Percentiles rank a stretch among this genome's conserved stretches.
These are phyloP conservation scores for Annulohypoxylon nitens DNA, from an alignment of 495 filamentous ascomycete genomes.

Conservation along the genomic window DNA sequence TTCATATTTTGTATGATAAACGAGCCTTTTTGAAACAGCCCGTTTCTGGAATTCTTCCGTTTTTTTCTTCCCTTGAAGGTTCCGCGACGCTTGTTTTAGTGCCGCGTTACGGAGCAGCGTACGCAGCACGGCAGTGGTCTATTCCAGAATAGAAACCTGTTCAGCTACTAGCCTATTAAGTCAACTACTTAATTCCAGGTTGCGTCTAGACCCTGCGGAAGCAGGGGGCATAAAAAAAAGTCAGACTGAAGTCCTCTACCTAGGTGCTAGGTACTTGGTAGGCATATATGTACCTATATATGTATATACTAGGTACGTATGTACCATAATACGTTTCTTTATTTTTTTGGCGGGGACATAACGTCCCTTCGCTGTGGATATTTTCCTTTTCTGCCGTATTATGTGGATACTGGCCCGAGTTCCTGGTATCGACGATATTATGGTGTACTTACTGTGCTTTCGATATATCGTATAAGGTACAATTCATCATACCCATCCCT, in stretches of 20 bases:
- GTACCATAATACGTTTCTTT: not conserved
- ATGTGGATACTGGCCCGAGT: constrained; percentile 33
- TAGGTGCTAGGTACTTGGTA: too few relatives aligned
- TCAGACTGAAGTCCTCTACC: not conserved
- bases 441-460: constrained; percentile 20
- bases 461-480: constrained; percentile 1
- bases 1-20: not conserved
- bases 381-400: constrained; percentile 20
- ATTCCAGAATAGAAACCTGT: constrained; percentile 12
- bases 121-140: constrained; percentile 12
- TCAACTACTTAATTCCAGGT: constrained; percentile 12
- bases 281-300: too few relatives aligned
- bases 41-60: constrained; percentile 14
- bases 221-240: constrained; percentile 3
- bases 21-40: constrained; percentile 1
- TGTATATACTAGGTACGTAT: not conserved
- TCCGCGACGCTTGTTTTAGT: constrained; percentile 13
- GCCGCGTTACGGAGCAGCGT: constrained; percentile 4
- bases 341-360: constrained; percentile 10
- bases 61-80: constrained; percentile 1
- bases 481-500: constrained; percentile 6
- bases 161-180: constrained; percentile 16
- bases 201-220: constrained; percentile 4
- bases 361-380: constrained; percentile 16
- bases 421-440: constrained; percentile 29